Percentiles rank a stretch among this genome's conserved stretches.
Conservation (phyloP, 169 alveolate genomes). For the Plasmodium coatneyi region DNA sequence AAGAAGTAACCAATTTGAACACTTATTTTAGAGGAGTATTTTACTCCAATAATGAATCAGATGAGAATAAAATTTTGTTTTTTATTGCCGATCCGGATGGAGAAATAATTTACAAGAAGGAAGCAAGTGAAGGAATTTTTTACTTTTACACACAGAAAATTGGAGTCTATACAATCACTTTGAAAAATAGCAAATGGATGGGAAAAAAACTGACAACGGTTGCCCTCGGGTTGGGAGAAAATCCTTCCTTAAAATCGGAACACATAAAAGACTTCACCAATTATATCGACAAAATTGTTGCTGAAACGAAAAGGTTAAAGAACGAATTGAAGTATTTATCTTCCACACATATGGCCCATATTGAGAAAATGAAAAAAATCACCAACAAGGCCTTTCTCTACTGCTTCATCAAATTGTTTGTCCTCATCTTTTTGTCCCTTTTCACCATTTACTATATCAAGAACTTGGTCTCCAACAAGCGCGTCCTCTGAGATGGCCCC, state of each 20-base stretch:
- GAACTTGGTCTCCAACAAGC: constrained; percentile 65
- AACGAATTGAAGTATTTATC: constrained; percentile 71
- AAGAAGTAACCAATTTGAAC: constrained; percentile 7
- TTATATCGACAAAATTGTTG: constrained; percentile 44
- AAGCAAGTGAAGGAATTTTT: constrained; percentile 68
- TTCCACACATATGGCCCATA: constrained; percentile 60
- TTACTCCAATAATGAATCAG: constrained; percentile 61
- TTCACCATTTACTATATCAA: constrained; percentile 68
- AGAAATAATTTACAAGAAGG: constrained; percentile 26
- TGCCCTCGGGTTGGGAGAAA: constrained; percentile 72
- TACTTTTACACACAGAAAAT: constrained; percentile 58
- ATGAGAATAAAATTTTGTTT: constrained; percentile 40
- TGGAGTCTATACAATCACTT: constrained; percentile 47
- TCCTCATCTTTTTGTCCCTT: constrained; percentile 51
- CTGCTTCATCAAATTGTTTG: constrained; percentile 67
- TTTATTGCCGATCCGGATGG: constrained; percentile 66
- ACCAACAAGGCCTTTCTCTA: constrained; percentile 70
- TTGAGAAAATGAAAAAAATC: constrained; percentile 66
- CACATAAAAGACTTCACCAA: constrained; percentile 61
- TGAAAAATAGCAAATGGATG: constrained; percentile 62
- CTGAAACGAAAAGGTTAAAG: constrained; percentile 59
- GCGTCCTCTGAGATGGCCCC: constrained; percentile 23
- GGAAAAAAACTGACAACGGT: constrained; percentile 55
- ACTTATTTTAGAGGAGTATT: constrained; percentile 69
- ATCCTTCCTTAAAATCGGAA: constrained; percentile 59